phyloP scores from a whole-genome alignment of 371 early-diverging fungal species.

The Fennellomyces sp. region DNA sequence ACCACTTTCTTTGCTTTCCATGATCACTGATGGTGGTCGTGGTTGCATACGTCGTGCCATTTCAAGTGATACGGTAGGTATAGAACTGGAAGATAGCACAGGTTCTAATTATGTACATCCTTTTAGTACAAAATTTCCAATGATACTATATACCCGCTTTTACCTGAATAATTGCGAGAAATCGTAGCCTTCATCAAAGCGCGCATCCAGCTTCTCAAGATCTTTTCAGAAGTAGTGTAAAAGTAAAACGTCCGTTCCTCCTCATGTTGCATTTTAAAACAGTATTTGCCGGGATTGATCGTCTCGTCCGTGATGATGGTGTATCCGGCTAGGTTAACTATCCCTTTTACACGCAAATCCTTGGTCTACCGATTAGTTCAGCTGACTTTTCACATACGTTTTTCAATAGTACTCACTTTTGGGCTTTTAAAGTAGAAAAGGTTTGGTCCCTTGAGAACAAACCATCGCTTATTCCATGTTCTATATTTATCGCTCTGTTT shows the following conservation, averaged over 20 bases:
- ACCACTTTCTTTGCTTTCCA: constrained; percentile 20
- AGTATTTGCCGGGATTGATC: constrained; percentile 69
- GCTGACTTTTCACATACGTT: too few relatives aligned
- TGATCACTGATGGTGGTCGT: constrained; percentile 60
- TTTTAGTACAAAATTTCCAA: too few relatives aligned
- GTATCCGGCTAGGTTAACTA: constrained; percentile 60
- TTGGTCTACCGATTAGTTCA: constrained; percentile 11
- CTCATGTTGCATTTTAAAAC: constrained; percentile 70
- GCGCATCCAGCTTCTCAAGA: constrained; percentile 66
- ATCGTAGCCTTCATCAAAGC: constrained; percentile 77
- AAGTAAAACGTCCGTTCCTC: constrained; percentile 66
- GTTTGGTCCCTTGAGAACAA: constrained; percentile 63
- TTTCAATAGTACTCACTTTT: constrained; percentile 33
- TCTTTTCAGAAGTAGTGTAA: constrained; percentile 59
- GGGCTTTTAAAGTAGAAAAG: constrained; percentile 67
- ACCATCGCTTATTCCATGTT: constrained; percentile 73
- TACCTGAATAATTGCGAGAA: constrained; percentile 57
- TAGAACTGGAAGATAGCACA: constrained; percentile 69
- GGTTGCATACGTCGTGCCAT: constrained; percentile 65
- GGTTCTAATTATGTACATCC: too few relatives aligned
- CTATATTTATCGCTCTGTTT: constrained; percentile 69
- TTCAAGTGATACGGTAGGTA: constrained; percentile 66
- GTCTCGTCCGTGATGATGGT: constrained; percentile 60
- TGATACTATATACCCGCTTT: neutral
- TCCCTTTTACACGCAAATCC: constrained; percentile 59